Evolutionary conservation across 2,329 filamentous ascomycete species (phyloP), one percentile per base, ranked within the genome.

Genomic region (Madurella mycetomatis): DNA sequence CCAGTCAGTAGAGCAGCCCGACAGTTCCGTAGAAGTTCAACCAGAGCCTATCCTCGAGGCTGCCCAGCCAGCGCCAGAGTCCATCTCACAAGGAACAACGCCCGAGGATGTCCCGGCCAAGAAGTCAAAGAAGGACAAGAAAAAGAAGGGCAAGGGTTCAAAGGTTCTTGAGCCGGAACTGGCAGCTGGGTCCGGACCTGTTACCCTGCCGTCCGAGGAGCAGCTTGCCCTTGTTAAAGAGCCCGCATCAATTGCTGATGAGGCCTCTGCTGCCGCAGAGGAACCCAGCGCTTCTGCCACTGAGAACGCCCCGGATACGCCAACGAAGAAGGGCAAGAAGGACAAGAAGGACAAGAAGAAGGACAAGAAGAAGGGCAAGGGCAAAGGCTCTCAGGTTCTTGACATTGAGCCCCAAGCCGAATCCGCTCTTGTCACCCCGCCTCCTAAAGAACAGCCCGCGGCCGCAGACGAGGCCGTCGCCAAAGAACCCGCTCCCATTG

Each of bases 331-430:
- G 37, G 55, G 42, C 46, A 54, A 54, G 46, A 32, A 44, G 9
- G 71, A 72, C 41, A 59, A 56, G 50, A 70, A 65, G 41, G 74
- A 71, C 62, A 56, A 58, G 37, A 57, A 46, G 49, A 53, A 53
- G 45, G 41, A 43, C 15, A 71, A 72, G 46, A 59, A 56, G 50
- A 70, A 65, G 41, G 74, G 70, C 62, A 74, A 70, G 54, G 61
- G 65, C 3, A 68, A 68, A 54, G 66, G 62, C n/a, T 45, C 55
- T 4, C 58, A 58, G 49, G 48, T 57, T 52, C 44, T 58, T 32
- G 51, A 58, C 40, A n/a, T 9, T 9, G 42, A 44, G 5, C 9
- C 19, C 5, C 18, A 13, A 15, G 43, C 18, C 8, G 40, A 50
- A 19, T n/a, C 51, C 5, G 42, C 42, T 18, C 19, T 18, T 31